Evolutionary conservation across 1,284 basidiomycete genomes (phyloP), one percentile per base, ranked within the genome.

Genomic region (Anthracocystis setariae): DNA sequence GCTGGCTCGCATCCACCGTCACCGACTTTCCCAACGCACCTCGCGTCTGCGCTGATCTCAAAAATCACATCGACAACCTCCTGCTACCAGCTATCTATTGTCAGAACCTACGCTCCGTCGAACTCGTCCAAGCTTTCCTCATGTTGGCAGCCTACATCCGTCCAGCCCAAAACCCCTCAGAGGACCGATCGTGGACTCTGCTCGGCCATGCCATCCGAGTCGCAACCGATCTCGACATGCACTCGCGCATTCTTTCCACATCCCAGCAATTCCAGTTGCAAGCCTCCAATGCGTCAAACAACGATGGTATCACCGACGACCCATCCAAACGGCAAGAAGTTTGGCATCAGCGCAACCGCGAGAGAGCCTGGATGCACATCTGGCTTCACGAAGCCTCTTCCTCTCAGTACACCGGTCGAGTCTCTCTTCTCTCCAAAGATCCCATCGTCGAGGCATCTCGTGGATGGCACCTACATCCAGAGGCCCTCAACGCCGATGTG

Each of bases 351-450:
- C 53, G 62, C 35, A 64, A 65, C 20, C 51, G 51, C n/a, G 59
- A 68, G 37, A 21, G 65, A n/a, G 65, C 65, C 1, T 71, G 68
- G 68, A 71, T 71, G 62, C 62, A 71, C 43, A 48, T 71, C 24
- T 71, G 68, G 68, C 64, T 71, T 21, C 68, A 71, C 46, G 68
- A 71, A 37, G 62, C 63, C 12, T 71, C 68, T 8, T 58, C 58
- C 4, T 64, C 68, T 2, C 63, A 71, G 32, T 65, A 71, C 45
- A 71, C 68, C 1, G 68, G 68, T 40, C 61, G 68, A 13, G 50
- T 58, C 40, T 66, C 62, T 12, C 55, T 71, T 13, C 42, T 71
- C 3, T 58, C 61, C 43, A 65, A 71, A 38, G 62, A 71, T 25
- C 62, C 62, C 8, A 60, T 71, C 45, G 43, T 65, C n/a, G 60